phyloP scores from a whole-genome alignment of 2,329 filamentous ascomycete species.

The Alternaria sp. region DNA sequence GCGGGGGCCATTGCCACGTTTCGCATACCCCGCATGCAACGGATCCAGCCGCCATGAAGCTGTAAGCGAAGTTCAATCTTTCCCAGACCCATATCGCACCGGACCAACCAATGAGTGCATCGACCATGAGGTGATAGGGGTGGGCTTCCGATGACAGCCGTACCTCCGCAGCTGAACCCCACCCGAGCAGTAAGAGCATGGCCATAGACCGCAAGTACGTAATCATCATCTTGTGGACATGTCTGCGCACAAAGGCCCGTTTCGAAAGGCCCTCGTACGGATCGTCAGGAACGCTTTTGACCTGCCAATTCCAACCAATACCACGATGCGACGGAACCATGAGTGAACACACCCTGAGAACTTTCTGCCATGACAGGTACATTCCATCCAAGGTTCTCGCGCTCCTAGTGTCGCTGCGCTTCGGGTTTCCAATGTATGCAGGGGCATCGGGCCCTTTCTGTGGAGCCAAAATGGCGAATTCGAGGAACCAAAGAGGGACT shows the following conservation, averaged over 20 bases:
- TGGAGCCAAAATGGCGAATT: constrained; percentile 6
- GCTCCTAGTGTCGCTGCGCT: neutral
- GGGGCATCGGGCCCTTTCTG: neutral
- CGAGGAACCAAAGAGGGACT: constrained; percentile 9
- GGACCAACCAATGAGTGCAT: neutral
- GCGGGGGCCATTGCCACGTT: constrained; percentile 10
- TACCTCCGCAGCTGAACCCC: neutral
- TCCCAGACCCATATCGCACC: neutral
- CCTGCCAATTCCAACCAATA: constrained; percentile 11
- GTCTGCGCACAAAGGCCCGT: neutral
- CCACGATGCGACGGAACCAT: constrained; percentile 5
- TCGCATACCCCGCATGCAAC: neutral
- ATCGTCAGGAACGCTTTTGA: constrained; percentile 2
- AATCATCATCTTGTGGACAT: neutral
- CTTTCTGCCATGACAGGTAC: neutral
- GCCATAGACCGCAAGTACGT: neutral
- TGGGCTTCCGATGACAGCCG: neutral
- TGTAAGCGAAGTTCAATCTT: neutral
- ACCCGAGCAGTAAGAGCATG: neutral
- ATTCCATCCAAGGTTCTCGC: too few relatives aligned
- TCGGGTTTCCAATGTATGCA: neutral
- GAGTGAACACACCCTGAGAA: neutral
- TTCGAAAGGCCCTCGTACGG: neutral
- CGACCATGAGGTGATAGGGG: neutral
- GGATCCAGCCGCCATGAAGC: neutral